Evolutionary conservation across 768 basidiomycete species (phyloP).

Genomic region (Mycena polygramma): DNA sequence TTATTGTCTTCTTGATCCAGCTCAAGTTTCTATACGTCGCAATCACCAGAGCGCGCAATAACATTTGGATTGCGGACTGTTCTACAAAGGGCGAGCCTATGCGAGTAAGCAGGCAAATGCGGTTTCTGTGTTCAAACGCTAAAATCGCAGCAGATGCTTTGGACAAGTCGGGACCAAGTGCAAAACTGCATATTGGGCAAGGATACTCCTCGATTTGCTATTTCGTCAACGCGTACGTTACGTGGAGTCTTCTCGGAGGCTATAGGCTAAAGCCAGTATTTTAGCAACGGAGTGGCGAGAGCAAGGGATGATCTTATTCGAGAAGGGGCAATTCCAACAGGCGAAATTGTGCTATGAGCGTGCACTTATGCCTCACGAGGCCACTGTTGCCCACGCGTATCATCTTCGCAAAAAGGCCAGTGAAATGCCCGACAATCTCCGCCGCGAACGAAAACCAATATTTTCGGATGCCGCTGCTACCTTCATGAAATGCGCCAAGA

Average conservation of each 20-base stretch:
- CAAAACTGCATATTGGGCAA: slow-evolving; percentile 61
- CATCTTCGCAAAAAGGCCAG: slow-evolving; percentile 66
- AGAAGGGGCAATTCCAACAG: slow-evolving; percentile 60
- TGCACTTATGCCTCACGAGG: slow-evolving; percentile 59
- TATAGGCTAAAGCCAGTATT: neutral
- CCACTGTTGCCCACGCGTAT: slow-evolving; percentile 64
- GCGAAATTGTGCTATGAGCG: slow-evolving; percentile 68
- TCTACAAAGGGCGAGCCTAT: slow-evolving; percentile 70
- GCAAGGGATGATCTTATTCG: slow-evolving; percentile 51
- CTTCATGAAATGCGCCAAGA: slow-evolving; percentile 57
- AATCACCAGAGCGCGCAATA: slow-evolving; percentile 76
- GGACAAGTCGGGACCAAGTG: slow-evolving; percentile 61
- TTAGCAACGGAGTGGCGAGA: slow-evolving; percentile 51
- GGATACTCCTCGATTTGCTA: slow-evolving; percentile 67
- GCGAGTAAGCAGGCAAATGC: slow-evolving; percentile 54
- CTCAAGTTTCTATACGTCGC: slow-evolving; percentile 80
- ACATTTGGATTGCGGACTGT: slow-evolving; percentile 78
- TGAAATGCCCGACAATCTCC: slow-evolving; percentile 41
- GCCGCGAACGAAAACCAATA: slow-evolving; percentile 48
- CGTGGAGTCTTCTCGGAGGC: neutral
- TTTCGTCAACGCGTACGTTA: slow-evolving; percentile 56
- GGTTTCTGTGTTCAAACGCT: neutral
- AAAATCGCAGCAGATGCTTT: slow-evolving; percentile 56
- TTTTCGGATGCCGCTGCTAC: slow-evolving; percentile 62
- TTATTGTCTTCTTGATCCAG: slow-evolving; percentile 46